Percentiles rank a stretch among this genome's conserved stretches.
phyloP scores from a whole-genome alignment of 2,329 filamentous ascomycete species.

The Exophiala lecanii-corni region DNA sequence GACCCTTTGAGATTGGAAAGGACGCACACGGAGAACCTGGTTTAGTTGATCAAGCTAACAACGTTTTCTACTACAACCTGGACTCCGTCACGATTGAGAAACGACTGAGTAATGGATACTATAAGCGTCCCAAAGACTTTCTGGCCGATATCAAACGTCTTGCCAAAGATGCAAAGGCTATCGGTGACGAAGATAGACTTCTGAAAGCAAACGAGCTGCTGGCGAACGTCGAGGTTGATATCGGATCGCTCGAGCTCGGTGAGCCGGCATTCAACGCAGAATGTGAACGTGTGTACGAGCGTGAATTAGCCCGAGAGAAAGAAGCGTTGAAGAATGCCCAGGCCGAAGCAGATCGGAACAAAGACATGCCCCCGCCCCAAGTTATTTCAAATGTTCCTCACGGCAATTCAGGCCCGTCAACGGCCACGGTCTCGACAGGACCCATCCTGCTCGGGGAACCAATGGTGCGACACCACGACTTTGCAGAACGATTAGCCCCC shows the following conservation, averaged over 20 bases:
- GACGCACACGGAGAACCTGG: conserved; percentile 76
- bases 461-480: conserved; percentile 48
- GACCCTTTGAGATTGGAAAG: conserved; percentile 73
- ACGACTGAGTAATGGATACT: conserved; percentile 93
- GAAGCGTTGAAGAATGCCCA: conserved; percentile 57
- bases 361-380: conserved; percentile 44
- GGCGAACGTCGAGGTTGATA: conserved; percentile 90
- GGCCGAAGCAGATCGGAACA: conserved; percentile 37
- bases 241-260: conserved; percentile 66
- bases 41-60: conserved; percentile 67
- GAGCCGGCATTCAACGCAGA: conserved; percentile 61
- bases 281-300: conserved; percentile 75
- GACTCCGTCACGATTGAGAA: conserved; percentile 92
- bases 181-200: conserved; percentile 75
- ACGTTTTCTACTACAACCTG: conserved; percentile 91
- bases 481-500: conserved; percentile 30
- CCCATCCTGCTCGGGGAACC: conserved; percentile 61
- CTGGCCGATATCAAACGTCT: conserved; percentile 79
- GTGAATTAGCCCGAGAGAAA: conserved; percentile 66
- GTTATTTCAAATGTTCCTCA: conserved; percentile 50
- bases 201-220: conserved; percentile 88
- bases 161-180: conserved; percentile 75
- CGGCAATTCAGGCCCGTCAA: conserved; percentile 45
- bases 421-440: conserved; percentile 32
- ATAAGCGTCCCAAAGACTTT: conserved; percentile 86